Base-by-base conservation (phyloP, 306 rosid genomes). In the Abrus precatorius region DNA sequence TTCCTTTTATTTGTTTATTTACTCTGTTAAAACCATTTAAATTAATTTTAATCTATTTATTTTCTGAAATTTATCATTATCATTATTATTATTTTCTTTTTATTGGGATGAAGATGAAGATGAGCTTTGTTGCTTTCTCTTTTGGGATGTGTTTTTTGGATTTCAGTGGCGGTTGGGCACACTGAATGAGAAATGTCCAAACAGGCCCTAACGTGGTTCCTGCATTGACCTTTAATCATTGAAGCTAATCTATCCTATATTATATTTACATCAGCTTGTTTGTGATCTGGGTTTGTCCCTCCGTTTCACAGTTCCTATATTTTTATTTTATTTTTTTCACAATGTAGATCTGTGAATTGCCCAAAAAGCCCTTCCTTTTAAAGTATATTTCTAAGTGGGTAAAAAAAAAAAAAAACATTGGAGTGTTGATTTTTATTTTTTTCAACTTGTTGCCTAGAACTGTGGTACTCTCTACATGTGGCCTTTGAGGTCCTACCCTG, bases 161-260 rank as follows among this genome's bases (percentile, higher is more conserved):
- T 73, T 84, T 87, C 90, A 72, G 88, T 57, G 78, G 89, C 83
- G 70, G 82, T 76, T 82, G 34, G 81, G 85, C 67, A 40, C 53
- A 68, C 49, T 62, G 8, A n/a, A 29, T 70, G 56, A 3, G 41
- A 89, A 91, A 85, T 89, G 56, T 84, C 94, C 5, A 49, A 77
- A 79, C 36, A 45, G 68, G 11, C 92, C 97, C 86, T 87, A 80
- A 81, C 91, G 82, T 87, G 93, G 54, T 41, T 75, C 62, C 81
- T 59, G 82, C 90, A 89, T 89, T 93, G 95, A 90, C 91, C 93
- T 88, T 90, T 89, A 93, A 91, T 93, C 94, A 90, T 91, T 90
- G 90, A 89, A 87, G 90, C 86, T 84, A 91, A 90, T 87, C 85
- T 82, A 53, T 68, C 20, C 83, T 69, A 72, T 80, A 66, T 85